Conservation (phyloP, 768 basidiomycete genomes). For the Podaxis pistillaris region DNA sequence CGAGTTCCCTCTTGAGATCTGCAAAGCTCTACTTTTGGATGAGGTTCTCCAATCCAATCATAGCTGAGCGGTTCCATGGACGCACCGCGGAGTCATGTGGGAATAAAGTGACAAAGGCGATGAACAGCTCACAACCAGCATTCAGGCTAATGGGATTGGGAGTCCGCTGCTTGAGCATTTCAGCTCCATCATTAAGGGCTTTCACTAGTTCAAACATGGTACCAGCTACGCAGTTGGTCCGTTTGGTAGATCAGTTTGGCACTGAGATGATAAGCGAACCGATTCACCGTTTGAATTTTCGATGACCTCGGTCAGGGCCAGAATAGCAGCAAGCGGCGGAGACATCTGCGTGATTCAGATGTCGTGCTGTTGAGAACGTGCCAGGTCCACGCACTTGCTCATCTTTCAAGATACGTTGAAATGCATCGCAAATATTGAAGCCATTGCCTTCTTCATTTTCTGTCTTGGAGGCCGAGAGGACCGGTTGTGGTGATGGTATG, state of each 20-base stretch:
- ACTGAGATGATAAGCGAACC: not conserved
- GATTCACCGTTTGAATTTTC: slow-evolving; percentile 71
- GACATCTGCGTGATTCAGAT: slow-evolving; percentile 52
- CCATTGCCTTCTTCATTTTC: not conserved
- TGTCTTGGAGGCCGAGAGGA: slow-evolving; percentile 17
- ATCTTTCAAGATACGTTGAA: slow-evolving; percentile 59
- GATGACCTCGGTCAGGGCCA: slow-evolving; percentile 80
- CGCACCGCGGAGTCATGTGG: slow-evolving; percentile 80
- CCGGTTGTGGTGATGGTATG: slow-evolving; percentile 16
- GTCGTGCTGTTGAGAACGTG: slow-evolving; percentile 2
- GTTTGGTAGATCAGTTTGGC: not conserved
- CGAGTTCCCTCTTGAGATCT: slow-evolving; percentile 79
- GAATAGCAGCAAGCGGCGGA: slow-evolving; percentile 84
- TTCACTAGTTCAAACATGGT: slow-evolving; percentile 93
- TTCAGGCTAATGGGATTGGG: slow-evolving; percentile 81
- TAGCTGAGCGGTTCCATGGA: slow-evolving; percentile 9
- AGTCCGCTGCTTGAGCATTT: slow-evolving; percentile 56
- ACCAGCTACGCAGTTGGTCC: slow-evolving; percentile 49
- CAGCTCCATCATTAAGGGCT: slow-evolving; percentile 75
- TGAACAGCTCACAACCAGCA: slow-evolving; percentile 90
- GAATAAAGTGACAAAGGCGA: slow-evolving; percentile 82
- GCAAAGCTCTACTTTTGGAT: slow-evolving; percentile 65
- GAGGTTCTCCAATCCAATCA: slow-evolving; percentile 15
- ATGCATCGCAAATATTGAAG: slow-evolving; percentile 48
- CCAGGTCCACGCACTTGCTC: slow-evolving; percentile 46